These are phyloP conservation scores for Phytophthora multivora DNA, from an alignment of 352 stramenopile genomes.

Conservation along the genomic window DNA sequence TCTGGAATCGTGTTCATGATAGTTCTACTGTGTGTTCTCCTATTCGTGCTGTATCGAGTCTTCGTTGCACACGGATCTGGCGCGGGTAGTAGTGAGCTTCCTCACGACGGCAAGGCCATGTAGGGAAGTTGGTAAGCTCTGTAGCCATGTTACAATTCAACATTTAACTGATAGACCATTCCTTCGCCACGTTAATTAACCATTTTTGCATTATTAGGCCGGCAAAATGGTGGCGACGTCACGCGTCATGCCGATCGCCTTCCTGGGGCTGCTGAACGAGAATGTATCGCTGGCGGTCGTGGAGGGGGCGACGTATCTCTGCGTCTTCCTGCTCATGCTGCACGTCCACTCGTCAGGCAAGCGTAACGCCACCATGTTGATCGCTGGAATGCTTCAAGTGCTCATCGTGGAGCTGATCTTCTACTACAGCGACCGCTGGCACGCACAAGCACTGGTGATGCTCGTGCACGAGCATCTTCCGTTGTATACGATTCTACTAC, in stretches of 20 bases:
- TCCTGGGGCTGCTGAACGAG: conserved; percentile 77
- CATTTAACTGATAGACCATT: conserved; percentile 23
- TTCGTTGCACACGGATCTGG: conserved; percentile 21
- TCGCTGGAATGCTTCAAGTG: conserved; percentile 52
- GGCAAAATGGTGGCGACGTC: conserved; percentile 39
- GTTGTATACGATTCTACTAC: conserved; percentile 67
- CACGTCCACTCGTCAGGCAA: conserved; percentile 80
- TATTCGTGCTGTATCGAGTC: conserved; percentile 49
- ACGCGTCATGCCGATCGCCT: conserved; percentile 64
- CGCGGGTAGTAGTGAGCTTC: conserved; percentile 15
- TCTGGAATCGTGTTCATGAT: conserved; percentile 46
- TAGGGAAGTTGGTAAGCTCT: conserved; percentile 16
- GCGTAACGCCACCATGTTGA: conserved; percentile 70
- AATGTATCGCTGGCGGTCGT: conserved; percentile 76
- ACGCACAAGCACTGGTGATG: conserved; percentile 76
- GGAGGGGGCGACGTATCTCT: conserved; percentile 62
- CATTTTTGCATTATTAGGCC: conserved; percentile 6
- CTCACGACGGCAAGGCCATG: conserved; percentile 37
- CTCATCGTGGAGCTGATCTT: conserved; percentile 68
- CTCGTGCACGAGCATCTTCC: conserved; percentile 56
- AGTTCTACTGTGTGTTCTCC: conserved; percentile 47
- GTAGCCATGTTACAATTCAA: conserved; percentile 21
- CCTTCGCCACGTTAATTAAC: conserved; percentile 11
- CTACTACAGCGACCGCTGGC: conserved; percentile 68
- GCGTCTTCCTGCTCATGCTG: conserved; percentile 69